Conservation (phyloP, 2,329 filamentous ascomycete species). For the Ophiostoma novo-ulmi region DNA sequence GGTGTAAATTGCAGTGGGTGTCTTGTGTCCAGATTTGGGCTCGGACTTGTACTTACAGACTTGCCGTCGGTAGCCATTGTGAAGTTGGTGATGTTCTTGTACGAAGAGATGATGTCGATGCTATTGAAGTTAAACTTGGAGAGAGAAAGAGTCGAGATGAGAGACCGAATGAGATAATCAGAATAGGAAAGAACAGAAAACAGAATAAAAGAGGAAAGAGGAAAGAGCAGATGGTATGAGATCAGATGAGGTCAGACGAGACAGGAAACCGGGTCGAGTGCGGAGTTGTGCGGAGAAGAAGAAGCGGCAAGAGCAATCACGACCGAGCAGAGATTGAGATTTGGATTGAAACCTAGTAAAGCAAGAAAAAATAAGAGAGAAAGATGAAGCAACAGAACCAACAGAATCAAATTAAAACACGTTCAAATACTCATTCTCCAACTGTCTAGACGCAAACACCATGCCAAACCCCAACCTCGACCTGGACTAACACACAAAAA, state of each 20-base stretch:
- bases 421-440: constrained; percentile 3
- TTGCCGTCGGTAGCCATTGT: constrained; percentile 31
- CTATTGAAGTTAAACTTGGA: neutral
- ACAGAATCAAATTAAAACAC: neutral
- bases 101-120: neutral
- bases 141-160: neutral
- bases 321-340: neutral
- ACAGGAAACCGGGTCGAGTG: neutral
- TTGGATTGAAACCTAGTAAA: neutral
- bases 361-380: neutral
- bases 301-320: neutral
- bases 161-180: neutral
- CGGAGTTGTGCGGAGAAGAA: constrained; percentile 4
- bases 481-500: neutral
- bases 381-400: neutral
- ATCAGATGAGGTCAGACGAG: neutral
- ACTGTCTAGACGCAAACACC: neutral
- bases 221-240: neutral
- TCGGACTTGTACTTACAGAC: constrained; percentile 30
- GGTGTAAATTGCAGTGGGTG: neutral
- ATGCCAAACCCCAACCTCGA: neutral
- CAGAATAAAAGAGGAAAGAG: constrained; percentile 12
- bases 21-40: neutral
- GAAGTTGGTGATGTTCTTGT: neutral
- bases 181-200: neutral